Evolutionary conservation across 1,139 yeast genomes (phyloP).

Genomic region (Yamadazyma sp.): DNA sequence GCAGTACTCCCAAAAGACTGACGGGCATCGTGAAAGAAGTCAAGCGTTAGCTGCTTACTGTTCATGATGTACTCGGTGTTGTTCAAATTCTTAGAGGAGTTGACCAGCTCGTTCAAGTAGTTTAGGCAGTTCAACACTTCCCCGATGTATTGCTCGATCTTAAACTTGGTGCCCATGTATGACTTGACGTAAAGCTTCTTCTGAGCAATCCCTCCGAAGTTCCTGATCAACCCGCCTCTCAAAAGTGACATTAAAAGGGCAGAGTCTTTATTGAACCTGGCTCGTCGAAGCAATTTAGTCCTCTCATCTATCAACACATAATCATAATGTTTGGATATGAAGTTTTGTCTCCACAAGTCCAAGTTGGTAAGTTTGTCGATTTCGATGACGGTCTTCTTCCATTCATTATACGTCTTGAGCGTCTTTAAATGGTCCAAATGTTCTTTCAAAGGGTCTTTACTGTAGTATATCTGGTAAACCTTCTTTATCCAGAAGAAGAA

Average conservation of each 20-base stretch:
- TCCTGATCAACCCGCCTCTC: slow-evolving; percentile 80
- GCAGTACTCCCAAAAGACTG: slow-evolving; percentile 93
- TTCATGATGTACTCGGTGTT: slow-evolving; percentile 42
- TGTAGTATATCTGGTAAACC: slow-evolving; percentile 36
- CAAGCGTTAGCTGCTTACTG: slow-evolving; percentile 63
- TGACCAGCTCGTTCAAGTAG: slow-evolving; percentile 44
- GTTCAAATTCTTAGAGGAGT: slow-evolving; percentile 20
- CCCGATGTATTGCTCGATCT: slow-evolving; percentile 82
- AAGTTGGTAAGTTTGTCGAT: slow-evolving; percentile 69
- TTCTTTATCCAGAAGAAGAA: slow-evolving; percentile 57
- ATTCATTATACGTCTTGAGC: slow-evolving; percentile 55
- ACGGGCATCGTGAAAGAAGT: slow-evolving; percentile 87
- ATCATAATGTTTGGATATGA: slow-evolving; percentile 80
- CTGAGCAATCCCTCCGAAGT: slow-evolving; percentile 89
- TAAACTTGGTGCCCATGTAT: slow-evolving; percentile 80
- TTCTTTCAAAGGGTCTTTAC: slow-evolving; percentile 43
- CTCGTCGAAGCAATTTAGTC: slow-evolving; percentile 58
- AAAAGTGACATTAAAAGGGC: slow-evolving; percentile 64
- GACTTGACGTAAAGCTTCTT: slow-evolving; percentile 77
- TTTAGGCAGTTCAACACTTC: slow-evolving; percentile 75
- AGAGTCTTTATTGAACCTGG: slow-evolving; percentile 61
- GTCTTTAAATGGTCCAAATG: slow-evolving; percentile 38
- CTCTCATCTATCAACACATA: slow-evolving; percentile 79
- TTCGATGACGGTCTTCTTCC: slow-evolving; percentile 58
- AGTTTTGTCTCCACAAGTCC: slow-evolving; percentile 84